Conservation (phyloP, 208 protist species). For the Wallacemonas sp. region DNA sequence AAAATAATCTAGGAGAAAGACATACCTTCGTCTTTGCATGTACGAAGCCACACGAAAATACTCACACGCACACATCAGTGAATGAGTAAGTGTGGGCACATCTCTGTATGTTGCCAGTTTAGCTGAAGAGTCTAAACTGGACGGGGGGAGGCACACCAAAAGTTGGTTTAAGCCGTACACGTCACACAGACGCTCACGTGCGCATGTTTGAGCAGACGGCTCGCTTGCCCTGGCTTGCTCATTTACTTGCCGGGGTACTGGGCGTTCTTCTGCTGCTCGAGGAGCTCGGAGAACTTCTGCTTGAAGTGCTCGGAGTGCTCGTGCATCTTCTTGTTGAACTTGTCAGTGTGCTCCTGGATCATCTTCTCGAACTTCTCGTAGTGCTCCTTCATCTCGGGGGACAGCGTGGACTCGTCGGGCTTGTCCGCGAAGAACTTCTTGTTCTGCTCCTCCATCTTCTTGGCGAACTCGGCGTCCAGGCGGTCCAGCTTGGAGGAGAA, state of each 20-base stretch:
- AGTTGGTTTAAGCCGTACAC: too few relatives aligned
- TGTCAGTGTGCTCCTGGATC: slow-evolving; percentile 92
- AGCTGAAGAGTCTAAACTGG: too few relatives aligned
- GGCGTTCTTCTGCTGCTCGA: slow-evolving; percentile 78
- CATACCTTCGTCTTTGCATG: background rate
- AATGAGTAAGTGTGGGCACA: too few relatives aligned
- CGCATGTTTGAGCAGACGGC: too few relatives aligned
- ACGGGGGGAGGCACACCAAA: too few relatives aligned
- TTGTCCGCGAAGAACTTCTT: slow-evolving; percentile 80
- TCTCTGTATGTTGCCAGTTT: too few relatives aligned
- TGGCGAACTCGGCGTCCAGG: slow-evolving; percentile 82
- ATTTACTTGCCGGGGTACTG: slow-evolving; percentile 78
- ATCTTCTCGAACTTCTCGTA: slow-evolving; percentile 79
- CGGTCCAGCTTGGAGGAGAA: slow-evolving; percentile 71
- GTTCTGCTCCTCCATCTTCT: slow-evolving; percentile 84
- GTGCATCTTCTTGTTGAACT: slow-evolving; percentile 94
- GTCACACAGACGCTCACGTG: background rate
- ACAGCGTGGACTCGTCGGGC: slow-evolving; percentile 86
- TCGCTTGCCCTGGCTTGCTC: background rate
- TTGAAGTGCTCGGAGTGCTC: slow-evolving; percentile 93
- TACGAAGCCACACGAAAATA: too few relatives aligned
- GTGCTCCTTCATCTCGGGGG: slow-evolving; percentile 92
- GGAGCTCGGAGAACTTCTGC: slow-evolving; percentile 82
- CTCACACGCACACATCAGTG: too few relatives aligned
- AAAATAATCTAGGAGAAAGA: slow-evolving; percentile 15